Percentiles rank a stretch among this genome's conserved stretches.
These are phyloP conservation scores for Sporothrix inflata DNA, from an alignment of 2,329 filamentous ascomycete species.

Conservation along the genomic window DNA sequence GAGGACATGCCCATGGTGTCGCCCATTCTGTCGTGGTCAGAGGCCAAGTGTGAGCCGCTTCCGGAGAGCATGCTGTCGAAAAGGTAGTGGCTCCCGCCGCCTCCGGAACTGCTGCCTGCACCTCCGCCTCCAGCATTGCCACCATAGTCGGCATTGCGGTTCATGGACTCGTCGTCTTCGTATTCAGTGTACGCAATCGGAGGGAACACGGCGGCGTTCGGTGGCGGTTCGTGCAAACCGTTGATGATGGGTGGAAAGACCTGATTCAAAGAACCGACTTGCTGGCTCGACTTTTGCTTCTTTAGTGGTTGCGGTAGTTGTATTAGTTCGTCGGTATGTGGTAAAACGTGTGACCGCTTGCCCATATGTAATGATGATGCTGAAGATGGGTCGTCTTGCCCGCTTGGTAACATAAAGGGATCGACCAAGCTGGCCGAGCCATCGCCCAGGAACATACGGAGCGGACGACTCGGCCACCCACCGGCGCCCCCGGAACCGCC, in stretches of 20 bases:
- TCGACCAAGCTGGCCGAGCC: constrained; percentile 13
- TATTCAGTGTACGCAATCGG: constrained; percentile 63
- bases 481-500: neutral
- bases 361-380: constrained; percentile 27
- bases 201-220: constrained; percentile 63
- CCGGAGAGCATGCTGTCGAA: constrained; percentile 31
- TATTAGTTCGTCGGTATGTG: constrained; percentile 62
- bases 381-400: constrained; percentile 45
- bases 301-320: constrained; percentile 67
- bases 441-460: constrained; percentile 28
- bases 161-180: constrained; percentile 50
- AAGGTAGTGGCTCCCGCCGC: constrained; percentile 12
- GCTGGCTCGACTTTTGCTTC: constrained; percentile 63
- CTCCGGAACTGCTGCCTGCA: neutral
- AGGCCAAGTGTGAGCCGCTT: constrained; percentile 29
- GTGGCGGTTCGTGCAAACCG: constrained; percentile 64
- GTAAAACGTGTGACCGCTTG: constrained; percentile 32
- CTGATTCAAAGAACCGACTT: constrained; percentile 41
- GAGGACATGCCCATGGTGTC: constrained; percentile 12
- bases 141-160: constrained; percentile 49
- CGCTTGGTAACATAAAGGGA: neutral
- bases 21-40: constrained; percentile 37
- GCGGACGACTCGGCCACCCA: constrained; percentile 26
- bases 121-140: constrained; percentile 33
- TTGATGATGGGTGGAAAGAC: constrained; percentile 68